Base-by-base conservation (phyloP, 2,329 filamentous ascomycete genomes). In the Colletotrichum ledebouriae region DNA sequence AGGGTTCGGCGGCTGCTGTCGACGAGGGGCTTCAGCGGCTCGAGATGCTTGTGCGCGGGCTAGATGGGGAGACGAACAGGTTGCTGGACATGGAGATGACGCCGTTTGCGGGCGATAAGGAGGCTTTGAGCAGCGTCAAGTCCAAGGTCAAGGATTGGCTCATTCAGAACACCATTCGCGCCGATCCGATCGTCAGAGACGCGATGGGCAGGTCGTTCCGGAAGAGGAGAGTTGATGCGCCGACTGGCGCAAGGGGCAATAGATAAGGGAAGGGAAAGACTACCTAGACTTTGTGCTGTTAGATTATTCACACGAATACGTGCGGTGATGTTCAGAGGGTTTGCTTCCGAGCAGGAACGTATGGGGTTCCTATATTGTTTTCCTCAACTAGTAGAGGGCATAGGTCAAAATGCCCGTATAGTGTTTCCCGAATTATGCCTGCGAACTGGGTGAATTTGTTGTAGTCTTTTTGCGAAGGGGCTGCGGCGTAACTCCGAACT, bases 81-180 rank as follows among this genome's bases (percentile, higher is more conserved):
- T 78, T 97, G 69, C 81, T 97, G 76, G 89, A 91, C 53, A 84
- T 97, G 77, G 94, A 97, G 74, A 86, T 94, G 78, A 89, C 89
- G 59, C 95, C 95, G 0, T 98, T 94, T 78, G 88, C 85, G 58
- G 90, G 90, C n/a, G 91, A 97, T 75, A 81, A 86, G 41, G 85
- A 87, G 69, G 84, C 84, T n/a, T 82, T 91, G 53, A 83, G 83
- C 50, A 89, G 88, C 67, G 80, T 97, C 74, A 87, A 89, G 70
- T 85, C 86, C 46, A 92, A 91, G 74, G 87, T 98, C 80, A 92
- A 90, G 79, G 93, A 96, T 74, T 97, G 94, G 86, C 83, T 98
- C 73, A 89, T 98, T 58, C 90, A 97, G 78, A 97, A 97, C 76
- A 94, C 90, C 13, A 92, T 97, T 68, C 86, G 89, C 72, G 89